Evolutionary conservation across 2,329 filamentous ascomycete species (phyloP), one percentile per base, ranked within the genome.

Genomic region (Penicillium psychrosexuale): DNA sequence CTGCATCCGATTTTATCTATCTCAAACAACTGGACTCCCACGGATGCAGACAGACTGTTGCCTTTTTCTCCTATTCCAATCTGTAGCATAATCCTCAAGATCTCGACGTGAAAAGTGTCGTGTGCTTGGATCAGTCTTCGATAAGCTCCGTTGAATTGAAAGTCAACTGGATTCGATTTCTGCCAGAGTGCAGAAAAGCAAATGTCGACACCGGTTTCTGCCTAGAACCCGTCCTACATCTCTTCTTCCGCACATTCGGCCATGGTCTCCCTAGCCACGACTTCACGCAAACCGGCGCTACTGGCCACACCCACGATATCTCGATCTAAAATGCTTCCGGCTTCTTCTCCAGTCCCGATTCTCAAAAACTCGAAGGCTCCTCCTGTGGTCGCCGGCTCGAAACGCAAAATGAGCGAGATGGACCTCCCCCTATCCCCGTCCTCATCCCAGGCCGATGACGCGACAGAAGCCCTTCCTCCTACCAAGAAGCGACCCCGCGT

Each of bases 401-500:
- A 76, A 60, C 72, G 73, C 59, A 75, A 69, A 51, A 69, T 69
- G 62, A 65, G 72, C 17, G 71, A 74, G 19, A 57, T 71, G 48
- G 66, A 72, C 49, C 58, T 73, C 24, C 65, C 65, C 13, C 66
- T 71, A 17, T 70, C 71, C 8, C 65, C 70, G 1, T 53, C 67
- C 43, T 67, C 69, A 15, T 67, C 70, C 27, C 57, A 61, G 12
- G 59, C 53, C n/a, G 72, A 69, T 15, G 67, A 71, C 34, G 42
- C 55, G 9, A 49, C 57, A 17, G 63, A 69, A 15, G 60, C 54
- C 36, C 51, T 51, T 36, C 69, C 68, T 13, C 69, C 69, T 52
- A 67, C 69, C 37, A 72, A 71, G 52, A 78, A 78, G 61, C 72
- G 73, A 40, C 64, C 70, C 24, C 70, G 75, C 28, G 76, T 78